phyloP scores from a whole-genome alignment of 1,139 yeast species.

The Waltiozyma sp. region DNA sequence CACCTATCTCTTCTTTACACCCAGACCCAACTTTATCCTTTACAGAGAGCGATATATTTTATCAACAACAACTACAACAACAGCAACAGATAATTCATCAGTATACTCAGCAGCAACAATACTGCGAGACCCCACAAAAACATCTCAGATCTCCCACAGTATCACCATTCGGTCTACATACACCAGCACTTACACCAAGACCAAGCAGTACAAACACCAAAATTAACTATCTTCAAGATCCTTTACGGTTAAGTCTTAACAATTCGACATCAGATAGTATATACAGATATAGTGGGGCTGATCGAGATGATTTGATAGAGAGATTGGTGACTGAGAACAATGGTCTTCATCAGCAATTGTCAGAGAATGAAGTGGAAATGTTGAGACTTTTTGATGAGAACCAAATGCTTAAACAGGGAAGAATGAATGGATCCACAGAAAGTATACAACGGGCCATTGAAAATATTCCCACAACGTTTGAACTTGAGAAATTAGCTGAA shows the following conservation, averaged over 20 bases:
- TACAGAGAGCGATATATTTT: background rate
- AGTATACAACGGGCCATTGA: background rate
- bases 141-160: constrained; percentile 1
- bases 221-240: background rate
- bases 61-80: constrained; percentile 2
- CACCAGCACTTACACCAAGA: background rate
- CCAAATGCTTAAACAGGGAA: constrained; percentile 1
- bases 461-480: background rate
- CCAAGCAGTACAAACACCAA: background rate
- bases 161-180: background rate
- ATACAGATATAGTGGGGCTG: background rate
- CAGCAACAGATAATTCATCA: background rate
- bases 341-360: background rate
- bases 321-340: background rate
- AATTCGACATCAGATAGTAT: background rate
- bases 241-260: background rate
- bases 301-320: background rate
- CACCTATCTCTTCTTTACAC: background rate
- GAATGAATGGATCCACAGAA: too few species aligned
- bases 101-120: background rate
- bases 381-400: constrained; percentile 5
- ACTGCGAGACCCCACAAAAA: background rate
- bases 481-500: background rate
- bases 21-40: background rate
- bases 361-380: constrained; percentile 5